Base-by-base conservation (phyloP, 495 filamentous ascomycete genomes). In the Podospora appendiculata region DNA sequence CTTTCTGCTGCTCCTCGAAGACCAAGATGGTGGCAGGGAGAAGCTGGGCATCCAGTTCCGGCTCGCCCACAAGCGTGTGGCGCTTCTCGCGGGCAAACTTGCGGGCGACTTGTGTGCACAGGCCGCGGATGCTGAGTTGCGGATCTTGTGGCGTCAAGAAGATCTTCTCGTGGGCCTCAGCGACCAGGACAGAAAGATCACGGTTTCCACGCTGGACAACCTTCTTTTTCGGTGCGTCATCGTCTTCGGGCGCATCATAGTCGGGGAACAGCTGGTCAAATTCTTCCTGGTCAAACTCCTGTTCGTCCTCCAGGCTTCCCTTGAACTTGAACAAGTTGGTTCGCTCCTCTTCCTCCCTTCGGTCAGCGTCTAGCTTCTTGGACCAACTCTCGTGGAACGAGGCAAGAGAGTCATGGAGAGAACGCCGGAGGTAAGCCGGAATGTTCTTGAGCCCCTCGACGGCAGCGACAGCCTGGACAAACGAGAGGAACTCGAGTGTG, bases 211-310 rank as follows among this genome's bases (percentile, higher is more conserved):
- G 57, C 2, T 46, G 38, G 0, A 48, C 45, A 18, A 53, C 55
- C 35, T 60, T 59, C 16, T 48, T 51, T 47, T 60, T 55, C 3
- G 50, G 48, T 14, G 47, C 52, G 16, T 52, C 62, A 4, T 60
- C 46, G 39, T 62, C 68, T 2, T 67, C 56, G 0, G 65, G 69
- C 8, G 72, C 56, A 14, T 72, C 56, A 14, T 88, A 84, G 13
- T 78, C 80, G 6, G 92, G 91, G 68, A 98, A 97, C 36, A 96
- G 73, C 50, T 83, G 74, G 17, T 83, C 70, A 36, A 96, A 80
- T 41, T 90, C 89, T 47, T 85, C 77, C 60, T 90, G 82, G 47
- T 88, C 84, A n/a, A 79, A 76, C 54, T 87, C 86, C 49, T 90
- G 84, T 53, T 81, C 78, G 38, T 90, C 87, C 43, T 86, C 83